Evolutionary conservation across 352 stramenopile species (phyloP).

Genomic region (Globisporangium abappressorium): DNA sequence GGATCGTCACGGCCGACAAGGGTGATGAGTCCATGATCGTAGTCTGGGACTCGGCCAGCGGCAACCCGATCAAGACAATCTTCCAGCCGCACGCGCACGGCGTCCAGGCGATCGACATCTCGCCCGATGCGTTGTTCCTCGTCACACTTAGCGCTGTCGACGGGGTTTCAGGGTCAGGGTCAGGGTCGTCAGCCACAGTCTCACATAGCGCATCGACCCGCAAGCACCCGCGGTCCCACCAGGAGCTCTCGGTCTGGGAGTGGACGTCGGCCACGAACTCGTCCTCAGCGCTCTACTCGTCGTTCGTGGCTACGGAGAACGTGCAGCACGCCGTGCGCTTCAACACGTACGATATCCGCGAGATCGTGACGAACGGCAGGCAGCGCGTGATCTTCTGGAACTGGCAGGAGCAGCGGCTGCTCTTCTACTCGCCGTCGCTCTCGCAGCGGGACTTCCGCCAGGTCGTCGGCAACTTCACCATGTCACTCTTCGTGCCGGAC

Average conservation of each 20-base stretch:
- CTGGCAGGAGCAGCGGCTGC: conserved; percentile 74
- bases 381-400: conserved; percentile 90
- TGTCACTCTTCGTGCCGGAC: conserved; percentile 86
- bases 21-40: conserved; percentile 90
- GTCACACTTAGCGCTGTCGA: conserved; percentile 73
- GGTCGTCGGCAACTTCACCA: conserved; percentile 78
- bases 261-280: conserved; percentile 55
- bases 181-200: conserved; percentile 3
- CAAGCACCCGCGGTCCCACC: conserved; percentile 42
- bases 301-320: conserved; percentile 69
- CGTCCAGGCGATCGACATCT: conserved; percentile 88
- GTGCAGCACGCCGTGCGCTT: conserved; percentile 84
- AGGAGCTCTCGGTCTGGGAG: conserved; percentile 87
- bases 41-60: conserved; percentile 85
- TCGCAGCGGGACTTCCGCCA: conserved; percentile 81
- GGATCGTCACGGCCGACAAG: conserved; percentile 89
- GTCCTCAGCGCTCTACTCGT: conserved; percentile 47
- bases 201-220: background rate
- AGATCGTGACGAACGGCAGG: conserved; percentile 87
- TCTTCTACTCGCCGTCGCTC: conserved; percentile 84
- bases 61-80: conserved; percentile 90
- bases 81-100: conserved; percentile 80
- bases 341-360: conserved; percentile 85
- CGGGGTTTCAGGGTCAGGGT: conserved; percentile 17
- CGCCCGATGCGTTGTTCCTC: conserved; percentile 85